Base-by-base conservation (phyloP, 352 stramenopile species). In the Phytopythium litorale region DNA sequence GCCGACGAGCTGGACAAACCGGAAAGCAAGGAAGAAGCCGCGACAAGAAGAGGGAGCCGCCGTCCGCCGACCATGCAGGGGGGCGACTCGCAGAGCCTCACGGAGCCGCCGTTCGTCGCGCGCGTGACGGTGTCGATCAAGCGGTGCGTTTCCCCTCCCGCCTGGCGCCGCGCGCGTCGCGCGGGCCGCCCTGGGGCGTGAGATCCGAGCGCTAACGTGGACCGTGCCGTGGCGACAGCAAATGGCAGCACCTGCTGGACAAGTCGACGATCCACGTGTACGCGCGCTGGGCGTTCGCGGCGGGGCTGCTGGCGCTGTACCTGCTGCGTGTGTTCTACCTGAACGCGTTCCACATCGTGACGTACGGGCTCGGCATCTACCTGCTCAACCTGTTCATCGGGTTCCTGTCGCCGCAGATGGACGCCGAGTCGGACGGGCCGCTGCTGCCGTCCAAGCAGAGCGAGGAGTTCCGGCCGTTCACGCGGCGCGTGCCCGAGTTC, bases 311-410 rank as follows among this genome's bases (percentile, higher is more conserved):
- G 35, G 45, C 63, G 59, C 65, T 99, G 13, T 99, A 99, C 75
- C 84, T 98, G 46, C 46, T 98, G 8, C 87, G 97, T 55, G 91
- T 98, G 58, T 97, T 96, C 72, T 75, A 81, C 52, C 61, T 98
- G 16, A 96, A 98, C 65, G 90, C 91, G 28, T 99, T 98, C 76
- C 98, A 98, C 77, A 99, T 99, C 69, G 92, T 99, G 25, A 99
- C 97, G 1, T 99, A 99, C 73, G 97, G 96, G 7, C 81, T 99
- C 33, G 97, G 97, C 42, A 99, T 99, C 66, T 99, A 98, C 75
- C 78, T 99, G 53, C 78, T 99, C 56, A 99, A 99, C 70, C 97
- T 99, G 63, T 99, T 99, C 68, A 99, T 99, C 73, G 97, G 97
- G 6, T 99, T 99, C 72, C 71, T 99, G 28, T 98, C 93, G 56